Evolutionary conservation across 2,329 filamentous ascomycete species (phyloP), one percentile per base, ranked within the genome.

Genomic region (Trichocomaceae sp.): DNA sequence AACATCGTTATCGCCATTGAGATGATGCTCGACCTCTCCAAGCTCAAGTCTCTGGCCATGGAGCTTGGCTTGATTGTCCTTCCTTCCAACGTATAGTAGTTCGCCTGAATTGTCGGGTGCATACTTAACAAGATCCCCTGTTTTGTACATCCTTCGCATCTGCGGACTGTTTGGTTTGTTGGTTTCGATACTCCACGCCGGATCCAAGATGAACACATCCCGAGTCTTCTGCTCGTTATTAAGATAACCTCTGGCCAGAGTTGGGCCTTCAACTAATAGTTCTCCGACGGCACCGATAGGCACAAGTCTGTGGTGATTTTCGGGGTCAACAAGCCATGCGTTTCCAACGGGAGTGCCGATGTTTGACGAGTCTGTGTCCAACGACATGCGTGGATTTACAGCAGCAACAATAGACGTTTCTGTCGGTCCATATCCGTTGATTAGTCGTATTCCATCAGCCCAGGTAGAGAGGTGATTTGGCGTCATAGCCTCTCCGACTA

Each of bases 191-290:
- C 72, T 64, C 71, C 71, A 75, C 2, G 60, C 47, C 1, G 72
- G 73, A 48, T 71, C 63, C 5, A 69, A 58, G 26, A 74, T 70
- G 50, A 74, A 75, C 9, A 65, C 61, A 1, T 60, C 56, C 0
- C 63, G 63, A 0, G 72, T 75, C 57, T 71, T 72, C 15, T 64
- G 66, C 0, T 63, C 64, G 41, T 75, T 69, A n/a, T 72, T 70
- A 12, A 78, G 56, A 52, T 80, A 80, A 0, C 76, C 77, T 46
- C 69, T 67, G 1, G 71, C 76, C 26, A 73, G 55, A n/a, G 69
- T 61, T 41, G 64, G 56, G 0, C 72, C 70, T 57, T 78, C 76
- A 1, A 78, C 63, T 66, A 72, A 71, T 6, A 71, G 61, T 53
- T 71, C 68, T 5, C 68, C 68, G 44, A 66, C 59, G 51, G 68